Conservation (phyloP, 169 alveolate species). For the Cryptosporidium ryanae region DNA sequence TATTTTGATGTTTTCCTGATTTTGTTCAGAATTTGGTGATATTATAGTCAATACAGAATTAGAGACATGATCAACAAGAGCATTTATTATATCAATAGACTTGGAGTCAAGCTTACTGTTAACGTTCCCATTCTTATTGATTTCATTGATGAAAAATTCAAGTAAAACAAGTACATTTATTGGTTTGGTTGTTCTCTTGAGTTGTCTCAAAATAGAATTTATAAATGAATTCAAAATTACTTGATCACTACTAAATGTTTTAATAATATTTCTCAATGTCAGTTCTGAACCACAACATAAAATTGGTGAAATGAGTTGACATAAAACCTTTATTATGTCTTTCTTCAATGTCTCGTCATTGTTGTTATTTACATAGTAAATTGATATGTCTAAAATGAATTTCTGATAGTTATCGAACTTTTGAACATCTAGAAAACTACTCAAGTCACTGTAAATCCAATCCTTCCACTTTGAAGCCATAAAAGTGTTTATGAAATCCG, state of each 20-base stretch:
- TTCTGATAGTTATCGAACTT: slow-evolving; percentile 1
- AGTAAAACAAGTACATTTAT: neutral
- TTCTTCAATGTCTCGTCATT: slow-evolving; percentile 10
- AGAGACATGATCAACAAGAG: slow-evolving; percentile 25
- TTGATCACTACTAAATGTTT: neutral
- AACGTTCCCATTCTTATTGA: neutral
- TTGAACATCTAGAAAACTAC: neutral
- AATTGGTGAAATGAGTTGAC: slow-evolving; percentile 9
- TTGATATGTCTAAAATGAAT: slow-evolving; percentile 16
- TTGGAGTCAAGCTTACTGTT: neutral
- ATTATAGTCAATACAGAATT: slow-evolving; percentile 12
- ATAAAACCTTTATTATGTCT: slow-evolving; percentile 1
- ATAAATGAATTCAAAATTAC: neutral
- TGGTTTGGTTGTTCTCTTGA: slow-evolving; percentile 22
- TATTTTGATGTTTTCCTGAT: slow-evolving; percentile 9
- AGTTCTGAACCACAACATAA: neutral
- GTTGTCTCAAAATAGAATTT: slow-evolving; percentile 8
- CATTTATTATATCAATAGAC: neutral
- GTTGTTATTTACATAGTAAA: neutral
- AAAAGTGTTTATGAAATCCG: neutral
- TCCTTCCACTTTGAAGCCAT: slow-evolving; percentile 3
- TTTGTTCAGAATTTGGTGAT: slow-evolving; percentile 17
- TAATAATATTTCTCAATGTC: neutral
- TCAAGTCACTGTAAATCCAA: slow-evolving; percentile 15
- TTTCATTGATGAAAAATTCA: slow-evolving; percentile 5